Evolutionary conservation across 176 grass and related monocot species (phyloP).

Genomic region (Eleusine indica): DNA sequence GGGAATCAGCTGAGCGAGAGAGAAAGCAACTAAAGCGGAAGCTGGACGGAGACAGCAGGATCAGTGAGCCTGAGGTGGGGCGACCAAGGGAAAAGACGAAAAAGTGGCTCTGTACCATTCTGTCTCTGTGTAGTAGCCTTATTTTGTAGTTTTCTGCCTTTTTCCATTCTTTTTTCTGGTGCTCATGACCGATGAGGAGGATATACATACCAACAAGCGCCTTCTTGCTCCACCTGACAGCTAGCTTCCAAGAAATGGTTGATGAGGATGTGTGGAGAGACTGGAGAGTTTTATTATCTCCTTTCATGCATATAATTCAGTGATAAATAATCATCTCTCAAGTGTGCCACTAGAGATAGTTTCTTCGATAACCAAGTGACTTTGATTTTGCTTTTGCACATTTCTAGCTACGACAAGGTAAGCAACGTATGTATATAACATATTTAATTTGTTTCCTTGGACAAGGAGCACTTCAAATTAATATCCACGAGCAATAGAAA

Average conservation of each 20-base stretch:
- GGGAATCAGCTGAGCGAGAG: conserved; percentile 35
- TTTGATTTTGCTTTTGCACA: not conserved
- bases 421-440: no score
- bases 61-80: conserved; percentile 48
- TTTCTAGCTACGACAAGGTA: no score
- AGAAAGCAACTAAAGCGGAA: conserved; percentile 16
- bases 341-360: not conserved
- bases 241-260: not conserved
- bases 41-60: conserved; percentile 44
- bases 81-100: conserved; percentile 17
- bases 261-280: not conserved
- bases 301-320: not conserved
- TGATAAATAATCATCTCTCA: not conserved
- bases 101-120: conserved; percentile 41
- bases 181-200: conserved; percentile 10
- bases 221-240: not conserved
- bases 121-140: conserved; percentile 43
- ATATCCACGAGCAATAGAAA: no score
- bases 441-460: no score
- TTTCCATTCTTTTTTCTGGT: not conserved
- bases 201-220: not conserved
- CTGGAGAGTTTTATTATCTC: no score
- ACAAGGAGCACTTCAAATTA: no score
- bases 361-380: not conserved
- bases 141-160: conserved; percentile 41